phyloP scores from a whole-genome alignment of 2,329 filamentous ascomycete genomes.

The Talaromyces sp. region DNA sequence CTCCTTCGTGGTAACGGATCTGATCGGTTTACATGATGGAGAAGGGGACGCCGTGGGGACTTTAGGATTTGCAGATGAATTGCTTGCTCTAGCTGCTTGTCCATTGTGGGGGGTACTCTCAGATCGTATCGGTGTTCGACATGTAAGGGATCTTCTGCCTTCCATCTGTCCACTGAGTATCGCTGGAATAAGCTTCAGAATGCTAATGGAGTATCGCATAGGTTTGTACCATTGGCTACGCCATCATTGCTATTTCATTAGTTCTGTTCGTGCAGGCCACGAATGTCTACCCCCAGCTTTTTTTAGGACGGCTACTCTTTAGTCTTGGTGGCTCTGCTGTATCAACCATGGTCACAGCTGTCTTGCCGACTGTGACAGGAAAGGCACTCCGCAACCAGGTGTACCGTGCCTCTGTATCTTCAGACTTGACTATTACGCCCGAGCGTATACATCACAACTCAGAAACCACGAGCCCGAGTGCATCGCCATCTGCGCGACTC shows the following conservation, averaged over 20 bases:
- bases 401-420: conserved; percentile 57
- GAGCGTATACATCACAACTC: conserved; percentile 41
- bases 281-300: conserved; percentile 85
- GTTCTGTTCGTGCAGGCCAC: conserved; percentile 80
- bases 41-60: conserved; percentile 65
- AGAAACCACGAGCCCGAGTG: conserved; percentile 11
- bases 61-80: conserved; percentile 54
- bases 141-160: conserved; percentile 37
- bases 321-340: conserved; percentile 89
- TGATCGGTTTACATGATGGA: conserved; percentile 58
- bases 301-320: conserved; percentile 83
- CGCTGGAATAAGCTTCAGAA: background rate
- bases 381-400: conserved; percentile 44
- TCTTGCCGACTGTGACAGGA: conserved; percentile 71
- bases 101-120: conserved; percentile 54
- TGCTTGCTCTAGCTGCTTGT: conserved; percentile 52
- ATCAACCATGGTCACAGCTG: conserved; percentile 97
- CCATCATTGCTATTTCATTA: conserved; percentile 75
- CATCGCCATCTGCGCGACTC: conserved; percentile 62
- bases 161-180: background rate
- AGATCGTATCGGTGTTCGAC: conserved; percentile 52
- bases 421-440: conserved; percentile 63
- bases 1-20: conserved; percentile 66
- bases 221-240: conserved; percentile 72
- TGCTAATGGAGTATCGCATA: conserved; percentile 22